Base-by-base conservation (phyloP, 768 basidiomycete species). In the Tricholoma sp. region DNA sequence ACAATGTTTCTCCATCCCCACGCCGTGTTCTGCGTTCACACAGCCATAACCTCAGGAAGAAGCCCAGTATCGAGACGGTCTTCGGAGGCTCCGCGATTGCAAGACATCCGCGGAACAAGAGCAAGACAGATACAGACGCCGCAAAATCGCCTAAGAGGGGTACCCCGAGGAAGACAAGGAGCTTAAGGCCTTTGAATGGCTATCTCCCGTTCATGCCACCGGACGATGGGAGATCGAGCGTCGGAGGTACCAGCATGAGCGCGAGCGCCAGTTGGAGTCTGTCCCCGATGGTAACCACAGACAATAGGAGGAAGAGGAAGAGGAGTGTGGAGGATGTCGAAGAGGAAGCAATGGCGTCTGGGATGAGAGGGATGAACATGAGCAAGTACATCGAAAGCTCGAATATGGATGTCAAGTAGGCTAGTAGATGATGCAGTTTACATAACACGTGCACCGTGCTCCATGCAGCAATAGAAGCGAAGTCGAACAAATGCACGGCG, bases 11-110 rank as follows among this genome's bases (percentile, higher is more conserved):
- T 31, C 60, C 58, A n/a, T 42, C 48, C 13, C 59, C 59, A 20
- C 39, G 29, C 11, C 61, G 61, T 13, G 58, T 61, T 28, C 57
- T 64, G 33, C 56, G 62, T 15, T 59, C 66, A 42, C 64, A 54
- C 17, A 63, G 59, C 37, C 64, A 60, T 47, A 52, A 47, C 2
- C 36, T 57, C 10, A 4, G 51, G 41, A 52, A 36, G 31, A 24
- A 49, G 47, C 15, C 58, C 0, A 37, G 50, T 7, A 52, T 63
- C 12, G 61, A 65, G 41, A 60, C 50, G 3, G 42, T 54, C 4
- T 62, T 63, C 47, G 53, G 47, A 2, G 7, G 47, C 3, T n/a
- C 31, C 8, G 24, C 24, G 24, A 15, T 12, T 13, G n/a, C 45
- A 24, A 47, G 28, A 13, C 28, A 3, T 4, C 24, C 28, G 10